These are phyloP conservation scores for Gossypium sturtianum DNA, from an alignment of 345 rosid species.

Conservation along the genomic window DNA sequence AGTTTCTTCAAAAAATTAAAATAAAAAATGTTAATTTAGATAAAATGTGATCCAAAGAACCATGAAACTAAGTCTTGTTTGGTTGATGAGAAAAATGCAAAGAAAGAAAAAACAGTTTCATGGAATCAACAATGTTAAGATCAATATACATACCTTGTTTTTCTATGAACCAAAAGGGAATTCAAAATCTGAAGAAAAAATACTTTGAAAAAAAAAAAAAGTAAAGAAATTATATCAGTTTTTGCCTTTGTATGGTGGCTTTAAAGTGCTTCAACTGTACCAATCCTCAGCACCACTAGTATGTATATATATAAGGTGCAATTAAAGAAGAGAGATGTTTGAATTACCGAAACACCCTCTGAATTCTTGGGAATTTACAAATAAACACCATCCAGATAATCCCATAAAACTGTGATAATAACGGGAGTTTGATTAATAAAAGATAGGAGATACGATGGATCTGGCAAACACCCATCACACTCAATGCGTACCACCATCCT, in stretches of 20 bases:
- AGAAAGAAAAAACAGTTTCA: neutral
- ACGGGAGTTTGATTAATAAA: conserved; percentile 11
- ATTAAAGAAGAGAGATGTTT: conserved; percentile 13
- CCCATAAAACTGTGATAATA: conserved; percentile 8
- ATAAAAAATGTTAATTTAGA: neutral
- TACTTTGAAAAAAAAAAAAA: neutral
- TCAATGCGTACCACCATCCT: conserved; percentile 17
- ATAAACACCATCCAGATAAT: neutral
- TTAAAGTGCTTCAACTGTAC: conserved; percentile 2
- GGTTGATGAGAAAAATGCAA: conserved; percentile 7
- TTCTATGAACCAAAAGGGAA: neutral
- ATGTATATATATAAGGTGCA: conserved; percentile 21
- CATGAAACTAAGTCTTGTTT: neutral
- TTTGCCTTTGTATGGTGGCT: neutral
- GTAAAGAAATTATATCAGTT: neutral
- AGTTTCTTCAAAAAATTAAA: neutral
- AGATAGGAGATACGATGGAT: conserved; percentile 8
- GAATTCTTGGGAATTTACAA: neutral
- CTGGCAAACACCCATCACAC: conserved; percentile 11
- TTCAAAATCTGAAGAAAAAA: no score
- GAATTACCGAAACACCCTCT: conserved; percentile 32
- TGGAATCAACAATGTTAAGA: neutral
- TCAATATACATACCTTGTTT: neutral
- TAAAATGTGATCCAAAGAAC: neutral
- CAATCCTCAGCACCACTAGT: neutral